Evolutionary conservation across 2,329 filamentous ascomycete species (phyloP).

Genomic region (Elsinoe batatas): DNA sequence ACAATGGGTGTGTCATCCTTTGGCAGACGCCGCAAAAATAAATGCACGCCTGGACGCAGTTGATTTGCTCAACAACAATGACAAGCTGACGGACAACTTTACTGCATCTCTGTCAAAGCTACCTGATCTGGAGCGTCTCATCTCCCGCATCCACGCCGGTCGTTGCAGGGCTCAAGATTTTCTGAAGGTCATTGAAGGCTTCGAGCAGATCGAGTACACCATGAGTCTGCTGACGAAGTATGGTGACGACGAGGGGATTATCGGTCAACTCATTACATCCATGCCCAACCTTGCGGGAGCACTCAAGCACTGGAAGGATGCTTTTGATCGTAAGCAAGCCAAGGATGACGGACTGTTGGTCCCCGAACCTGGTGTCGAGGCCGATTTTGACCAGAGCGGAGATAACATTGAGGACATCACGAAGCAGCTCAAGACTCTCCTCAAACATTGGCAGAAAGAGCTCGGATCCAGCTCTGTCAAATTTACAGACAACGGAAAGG

Average conservation of each 20-base stretch:
- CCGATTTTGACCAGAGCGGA: slow-evolving; percentile 81
- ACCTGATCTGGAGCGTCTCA: slow-evolving; percentile 86
- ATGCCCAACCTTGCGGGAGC: slow-evolving; percentile 77
- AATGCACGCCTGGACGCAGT: slow-evolving; percentile 92
- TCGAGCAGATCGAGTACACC: slow-evolving; percentile 95
- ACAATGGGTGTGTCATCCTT: slow-evolving; percentile 93
- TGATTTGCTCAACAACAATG: slow-evolving; percentile 79
- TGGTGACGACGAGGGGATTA: slow-evolving; percentile 67
- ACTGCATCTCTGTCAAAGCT: slow-evolving; percentile 80
- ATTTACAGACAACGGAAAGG: slow-evolving; percentile 73
- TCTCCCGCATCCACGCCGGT: slow-evolving; percentile 87
- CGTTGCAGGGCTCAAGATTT: slow-evolving; percentile 89
- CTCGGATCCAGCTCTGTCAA: slow-evolving; percentile 57
- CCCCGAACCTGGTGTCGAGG: slow-evolving; percentile 76
- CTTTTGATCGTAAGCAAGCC: slow-evolving; percentile 76
- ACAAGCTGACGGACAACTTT: slow-evolving; percentile 73
- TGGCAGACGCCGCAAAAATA: slow-evolving; percentile 78
- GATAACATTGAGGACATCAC: slow-evolving; percentile 68
- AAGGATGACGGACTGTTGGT: slow-evolving; percentile 72
- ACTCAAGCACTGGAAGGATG: slow-evolving; percentile 77
- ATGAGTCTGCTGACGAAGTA: slow-evolving; percentile 68
- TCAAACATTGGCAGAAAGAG: slow-evolving; percentile 61
- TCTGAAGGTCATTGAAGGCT: slow-evolving; percentile 84
- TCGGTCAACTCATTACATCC: slow-evolving; percentile 68
- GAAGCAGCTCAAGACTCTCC: slow-evolving; percentile 57